These are phyloP conservation scores for Kazachstania bromeliacearum DNA, from an alignment of 805 yeast species.

Conservation along the genomic window DNA sequence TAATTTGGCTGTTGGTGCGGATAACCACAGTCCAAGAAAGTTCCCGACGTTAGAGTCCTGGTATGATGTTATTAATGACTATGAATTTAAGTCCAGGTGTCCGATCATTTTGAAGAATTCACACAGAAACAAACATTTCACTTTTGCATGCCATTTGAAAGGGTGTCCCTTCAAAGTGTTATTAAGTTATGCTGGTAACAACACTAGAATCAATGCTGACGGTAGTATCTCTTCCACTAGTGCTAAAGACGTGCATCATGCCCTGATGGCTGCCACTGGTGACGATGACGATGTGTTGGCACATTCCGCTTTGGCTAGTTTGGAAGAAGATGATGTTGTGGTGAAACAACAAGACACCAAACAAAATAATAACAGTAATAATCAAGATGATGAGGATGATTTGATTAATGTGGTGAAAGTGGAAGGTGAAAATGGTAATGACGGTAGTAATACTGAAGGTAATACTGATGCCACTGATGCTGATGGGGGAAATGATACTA, in stretches of 20 bases:
- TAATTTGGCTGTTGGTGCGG: conserved; percentile 20
- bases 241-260: neutral
- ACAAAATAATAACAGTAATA: neutral
- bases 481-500: neutral
- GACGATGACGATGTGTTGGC: neutral
- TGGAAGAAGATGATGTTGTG: neutral
- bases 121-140: conserved; percentile 29
- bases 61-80: conserved; percentile 29
- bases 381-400: neutral
- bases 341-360: too few relatives aligned
- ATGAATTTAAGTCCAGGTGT: conserved; percentile 29
- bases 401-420: neutral
- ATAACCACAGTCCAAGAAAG: conserved; percentile 15
- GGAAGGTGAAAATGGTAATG: neutral
- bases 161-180: conserved; percentile 28
- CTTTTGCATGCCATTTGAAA: conserved; percentile 30
- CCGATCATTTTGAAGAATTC: conserved; percentile 30
- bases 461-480: neutral
- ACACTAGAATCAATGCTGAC: neutral
- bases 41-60: conserved; percentile 26
- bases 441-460: neutral
- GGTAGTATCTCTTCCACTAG: neutral
- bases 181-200: conserved; percentile 21
- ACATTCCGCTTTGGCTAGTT: neutral
- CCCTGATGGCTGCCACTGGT: neutral